A percentile compares a stretch with the other conserved stretches of the same genome.
Conservation (phyloP, 1,139 yeast genomes). For the Debaryomycetaceae sp. region DNA sequence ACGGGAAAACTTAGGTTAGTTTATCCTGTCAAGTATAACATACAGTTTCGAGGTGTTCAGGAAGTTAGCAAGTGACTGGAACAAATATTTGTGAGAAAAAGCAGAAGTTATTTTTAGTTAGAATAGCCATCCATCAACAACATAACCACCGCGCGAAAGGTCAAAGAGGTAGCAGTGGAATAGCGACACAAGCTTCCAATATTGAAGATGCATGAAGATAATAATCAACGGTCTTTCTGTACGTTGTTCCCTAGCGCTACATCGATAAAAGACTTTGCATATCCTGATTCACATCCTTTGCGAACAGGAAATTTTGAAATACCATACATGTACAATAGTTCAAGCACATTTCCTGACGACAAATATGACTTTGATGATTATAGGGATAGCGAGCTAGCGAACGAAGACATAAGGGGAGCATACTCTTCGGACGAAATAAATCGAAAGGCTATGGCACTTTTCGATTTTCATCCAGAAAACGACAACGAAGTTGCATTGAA, state of each 20-base stretch:
- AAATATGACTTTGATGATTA: slow-evolving; percentile 4
- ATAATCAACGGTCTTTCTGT: slow-evolving; percentile 3
- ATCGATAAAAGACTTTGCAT: slow-evolving; percentile 76
- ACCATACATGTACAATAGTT: slow-evolving; percentile 10
- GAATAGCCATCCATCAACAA: not conserved
- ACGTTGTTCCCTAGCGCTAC: slow-evolving; percentile 25
- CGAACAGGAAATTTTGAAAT: slow-evolving; percentile 49
- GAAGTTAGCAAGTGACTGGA: not conserved
- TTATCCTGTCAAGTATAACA: not conserved
- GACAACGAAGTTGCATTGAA: slow-evolving; percentile 79
- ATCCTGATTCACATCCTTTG: slow-evolving; percentile 60
- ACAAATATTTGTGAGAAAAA: not conserved
- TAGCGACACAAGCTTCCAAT: not conserved
- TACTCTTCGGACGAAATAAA: slow-evolving; percentile 37
- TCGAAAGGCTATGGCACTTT: slow-evolving; percentile 74
- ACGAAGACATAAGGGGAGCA: slow-evolving; percentile 6
- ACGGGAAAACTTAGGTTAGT: not conserved
- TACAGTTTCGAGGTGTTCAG: too few relatives aligned
- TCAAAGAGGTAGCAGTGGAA: not conserved
- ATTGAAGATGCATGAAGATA: not conserved
- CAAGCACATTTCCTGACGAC: slow-evolving; percentile 5
- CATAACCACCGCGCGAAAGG: not conserved
- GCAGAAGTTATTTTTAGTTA: not conserved
- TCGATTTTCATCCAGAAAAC: slow-evolving; percentile 88
- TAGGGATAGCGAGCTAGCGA: slow-evolving; percentile 16